Base-by-base conservation (phyloP, 306 rosid species). In the Cercis canadensis region DNA sequence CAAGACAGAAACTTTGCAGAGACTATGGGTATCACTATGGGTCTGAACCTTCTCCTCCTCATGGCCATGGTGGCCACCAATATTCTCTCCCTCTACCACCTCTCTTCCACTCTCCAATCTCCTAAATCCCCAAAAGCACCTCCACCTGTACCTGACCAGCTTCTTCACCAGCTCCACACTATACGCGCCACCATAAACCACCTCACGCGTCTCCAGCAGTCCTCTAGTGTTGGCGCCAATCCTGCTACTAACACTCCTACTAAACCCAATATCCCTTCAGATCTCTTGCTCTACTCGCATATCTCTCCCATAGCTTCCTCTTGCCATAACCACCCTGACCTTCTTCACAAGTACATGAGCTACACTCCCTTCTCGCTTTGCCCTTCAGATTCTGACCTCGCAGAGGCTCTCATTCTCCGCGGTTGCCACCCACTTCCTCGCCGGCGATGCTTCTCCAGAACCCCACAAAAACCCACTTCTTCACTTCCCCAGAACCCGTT, bases 361-460 rank as follows among this genome's bases (percentile, higher is more conserved):
- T 94, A 94, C 80, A 84, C 86, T 0, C 92, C 92, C 0, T 94
- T 87, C 82, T 78, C 95, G 0, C 63, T 53, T 56, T 94, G 99
- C 69, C 99, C 99, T 3, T 67, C 72, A 7, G 96, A 85, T 73
- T 74, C 91, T 3, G 96, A 86, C 67, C 32, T 86, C 19, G 91
- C 89, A 0, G 97, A 91, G 37, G 19, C 92, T 6, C 85, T 94
- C 9, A 83, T 80, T 43, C 89, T 94, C 31, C 92, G 88, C 8
- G 99, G 99, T 17, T 94, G 97, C 75, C 99, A 91, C 76, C 99
- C 99, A 0, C 99, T 94, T 73, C 99, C 99, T 18, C 96, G 99
- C 72, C 97, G 99, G 3, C 75, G 99, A 0, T 94, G 99, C 70
- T 94, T 94, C 76, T 69, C 97, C 43, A 64, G 44, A 60, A 91